A percentile compares a stretch with the other conserved stretches of the same genome.
phyloP scores from a whole-genome alignment of 106 monocot species.

The Dendrobium huoshanense region DNA sequence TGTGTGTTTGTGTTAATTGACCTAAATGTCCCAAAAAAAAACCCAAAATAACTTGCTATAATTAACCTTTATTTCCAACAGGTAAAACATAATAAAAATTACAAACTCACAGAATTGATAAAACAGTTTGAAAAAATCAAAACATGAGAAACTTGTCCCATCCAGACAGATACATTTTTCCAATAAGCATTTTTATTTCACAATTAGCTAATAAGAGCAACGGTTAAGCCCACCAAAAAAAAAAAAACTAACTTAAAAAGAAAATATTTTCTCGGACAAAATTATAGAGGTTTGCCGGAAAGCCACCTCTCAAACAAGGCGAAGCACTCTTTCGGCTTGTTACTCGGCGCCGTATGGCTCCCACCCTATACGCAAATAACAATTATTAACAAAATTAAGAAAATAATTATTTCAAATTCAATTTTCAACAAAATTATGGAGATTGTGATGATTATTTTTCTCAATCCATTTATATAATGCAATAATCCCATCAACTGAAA shows the following conservation, averaged over 20 bases:
- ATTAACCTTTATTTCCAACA: not conserved
- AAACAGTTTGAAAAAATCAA: not conserved
- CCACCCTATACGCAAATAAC: not conserved
- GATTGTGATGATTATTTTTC: not conserved
- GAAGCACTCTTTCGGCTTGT: not conserved
- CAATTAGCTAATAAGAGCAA: too few species aligned
- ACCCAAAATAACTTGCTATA: not conserved
- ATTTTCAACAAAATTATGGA: not conserved
- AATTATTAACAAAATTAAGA: not conserved
- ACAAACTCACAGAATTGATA: not conserved
- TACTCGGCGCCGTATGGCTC: not conserved
- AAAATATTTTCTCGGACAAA: not conserved
- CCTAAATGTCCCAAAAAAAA: too few species aligned
- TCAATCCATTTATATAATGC: not conserved
- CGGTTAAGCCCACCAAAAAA: not conserved
- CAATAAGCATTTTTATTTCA: too few species aligned
- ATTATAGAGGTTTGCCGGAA: slow-evolving; percentile 2
- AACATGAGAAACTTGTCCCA: not conserved
- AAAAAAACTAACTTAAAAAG: too few species aligned
- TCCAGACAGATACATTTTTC: not conserved
- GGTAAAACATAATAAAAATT: not conserved
- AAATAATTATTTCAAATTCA: not conserved
- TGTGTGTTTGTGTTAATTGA: too few species aligned
- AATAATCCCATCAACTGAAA: not conserved
- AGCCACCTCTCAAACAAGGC: slow-evolving; percentile 1